Evolutionary conservation across 805 yeast species (phyloP).

Genomic region (Candida schatavii): DNA sequence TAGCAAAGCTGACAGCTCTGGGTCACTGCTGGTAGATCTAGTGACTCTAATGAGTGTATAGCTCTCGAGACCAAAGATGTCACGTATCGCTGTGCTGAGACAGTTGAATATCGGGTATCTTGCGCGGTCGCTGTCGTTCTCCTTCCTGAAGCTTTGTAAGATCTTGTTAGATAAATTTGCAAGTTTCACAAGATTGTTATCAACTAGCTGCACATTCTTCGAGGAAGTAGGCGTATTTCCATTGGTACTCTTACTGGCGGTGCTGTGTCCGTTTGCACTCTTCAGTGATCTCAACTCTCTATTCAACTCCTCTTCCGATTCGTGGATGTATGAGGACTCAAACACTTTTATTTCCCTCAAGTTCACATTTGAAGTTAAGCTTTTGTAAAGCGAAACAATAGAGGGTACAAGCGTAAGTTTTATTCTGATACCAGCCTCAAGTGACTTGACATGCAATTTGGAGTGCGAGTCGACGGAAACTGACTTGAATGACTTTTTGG

Average conservation of each 20-base stretch:
- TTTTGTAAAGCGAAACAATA: slow-evolving; percentile 41
- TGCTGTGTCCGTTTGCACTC: background rate
- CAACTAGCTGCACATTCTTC: slow-evolving; percentile 35
- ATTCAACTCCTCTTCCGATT: background rate
- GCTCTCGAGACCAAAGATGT: slow-evolving; percentile 38
- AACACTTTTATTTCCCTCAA: background rate
- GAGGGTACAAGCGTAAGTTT: slow-evolving; percentile 47
- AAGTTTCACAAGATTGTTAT: slow-evolving; percentile 36
- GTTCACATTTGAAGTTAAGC: slow-evolving; percentile 34
- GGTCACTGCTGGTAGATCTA: slow-evolving; percentile 51
- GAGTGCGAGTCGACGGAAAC: slow-evolving; percentile 11
- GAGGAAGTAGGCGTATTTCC: slow-evolving; percentile 8
- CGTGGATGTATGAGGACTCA: background rate
- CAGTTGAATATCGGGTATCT: slow-evolving; percentile 35
- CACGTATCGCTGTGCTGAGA: slow-evolving; percentile 45
- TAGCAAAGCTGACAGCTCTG: slow-evolving; percentile 49
- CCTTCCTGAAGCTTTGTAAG: slow-evolving; percentile 27
- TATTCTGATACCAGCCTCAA: slow-evolving; percentile 51
- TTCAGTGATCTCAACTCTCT: background rate
- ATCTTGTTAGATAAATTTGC: slow-evolving; percentile 34
- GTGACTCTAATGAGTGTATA: slow-evolving; percentile 52
- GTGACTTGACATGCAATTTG: slow-evolving; percentile 40
- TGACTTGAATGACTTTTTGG: slow-evolving; percentile 13
- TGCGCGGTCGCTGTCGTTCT: slow-evolving; percentile 12
- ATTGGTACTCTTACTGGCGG: background rate